A percentile compares a stretch with the other conserved stretches of the same genome.
phyloP scores from a whole-genome alignment of 768 basidiomycete genomes.

The Obba rivulosa region DNA sequence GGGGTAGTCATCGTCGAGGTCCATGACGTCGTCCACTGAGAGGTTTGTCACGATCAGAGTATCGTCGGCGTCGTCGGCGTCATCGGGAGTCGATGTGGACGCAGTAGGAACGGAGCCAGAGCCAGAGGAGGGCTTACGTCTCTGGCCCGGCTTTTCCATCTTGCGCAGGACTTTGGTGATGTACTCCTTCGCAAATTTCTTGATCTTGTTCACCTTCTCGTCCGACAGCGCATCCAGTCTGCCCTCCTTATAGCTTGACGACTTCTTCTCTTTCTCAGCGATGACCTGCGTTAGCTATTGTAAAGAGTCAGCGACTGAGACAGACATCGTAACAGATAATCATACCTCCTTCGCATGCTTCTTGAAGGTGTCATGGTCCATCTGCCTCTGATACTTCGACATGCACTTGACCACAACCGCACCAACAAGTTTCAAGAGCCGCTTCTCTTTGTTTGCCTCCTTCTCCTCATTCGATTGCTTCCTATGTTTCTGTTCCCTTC shows the following conservation, averaged over 20 bases:
- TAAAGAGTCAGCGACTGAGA: slow-evolving; percentile 2
- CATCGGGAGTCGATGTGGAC: slow-evolving; percentile 23
- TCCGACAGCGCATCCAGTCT: slow-evolving; percentile 74
- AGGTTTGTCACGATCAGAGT: slow-evolving; percentile 13
- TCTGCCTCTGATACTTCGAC: slow-evolving; percentile 77
- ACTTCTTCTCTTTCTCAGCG: slow-evolving; percentile 94
- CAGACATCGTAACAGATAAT: slow-evolving; percentile 3
- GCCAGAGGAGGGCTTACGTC: slow-evolving; percentile 8
- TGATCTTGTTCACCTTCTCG: slow-evolving; percentile 86
- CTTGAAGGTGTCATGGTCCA: slow-evolving; percentile 85
- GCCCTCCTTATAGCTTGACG: slow-evolving; percentile 67
- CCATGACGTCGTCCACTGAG: slow-evolving; percentile 36
- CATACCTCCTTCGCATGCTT: slow-evolving; percentile 90
- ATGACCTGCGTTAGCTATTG: slow-evolving; percentile 82
- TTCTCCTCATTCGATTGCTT: slow-evolving; percentile 54
- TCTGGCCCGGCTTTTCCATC: slow-evolving; percentile 44
- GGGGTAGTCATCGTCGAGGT: slow-evolving; percentile 30
- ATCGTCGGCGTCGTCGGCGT: slow-evolving; percentile 24
- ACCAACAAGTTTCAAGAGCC: slow-evolving; percentile 75
- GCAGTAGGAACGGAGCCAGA: not conserved
- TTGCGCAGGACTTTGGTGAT: slow-evolving; percentile 73
- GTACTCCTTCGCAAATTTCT: slow-evolving; percentile 90
- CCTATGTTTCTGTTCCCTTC: slow-evolving; percentile 27
- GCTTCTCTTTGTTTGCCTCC: slow-evolving; percentile 75
- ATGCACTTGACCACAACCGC: slow-evolving; percentile 89